A percentile compares a stretch with the other conserved stretches of the same genome.
Conservation (phyloP, 2,329 filamentous ascomycete genomes). For the Penicillium hordei region DNA sequence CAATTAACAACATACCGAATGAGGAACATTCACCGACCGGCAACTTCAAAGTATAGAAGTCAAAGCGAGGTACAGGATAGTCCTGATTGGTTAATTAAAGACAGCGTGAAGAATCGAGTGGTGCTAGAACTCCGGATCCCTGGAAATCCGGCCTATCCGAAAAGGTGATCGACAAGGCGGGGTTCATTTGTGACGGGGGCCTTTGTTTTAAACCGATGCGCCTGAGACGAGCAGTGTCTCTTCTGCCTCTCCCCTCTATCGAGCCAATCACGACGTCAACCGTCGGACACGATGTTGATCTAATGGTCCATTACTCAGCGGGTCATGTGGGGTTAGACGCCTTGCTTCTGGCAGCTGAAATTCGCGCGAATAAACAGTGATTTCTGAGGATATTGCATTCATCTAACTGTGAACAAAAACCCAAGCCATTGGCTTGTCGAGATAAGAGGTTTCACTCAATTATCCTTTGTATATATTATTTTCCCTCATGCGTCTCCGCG, state of each 20-base stretch:
- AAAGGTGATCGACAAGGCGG: conserved; percentile 16
- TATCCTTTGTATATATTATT: neutral
- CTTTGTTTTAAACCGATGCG: neutral
- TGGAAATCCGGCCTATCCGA: conserved; percentile 1
- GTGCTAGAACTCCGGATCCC: conserved; percentile 4
- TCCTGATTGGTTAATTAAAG: conserved; percentile 7
- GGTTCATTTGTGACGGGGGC: neutral
- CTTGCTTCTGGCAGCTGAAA: neutral
- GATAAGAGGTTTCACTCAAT: neutral
- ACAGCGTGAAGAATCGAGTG: conserved; percentile 22
- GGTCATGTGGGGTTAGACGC: neutral
- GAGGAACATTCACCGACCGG: conserved; percentile 20
- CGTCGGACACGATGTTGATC: conserved; percentile 16
- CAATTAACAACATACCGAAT: conserved; percentile 8
- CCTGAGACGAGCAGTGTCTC: neutral
- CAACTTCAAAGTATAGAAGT: neutral
- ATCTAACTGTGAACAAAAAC: too few relatives aligned
- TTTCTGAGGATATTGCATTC: too few relatives aligned
- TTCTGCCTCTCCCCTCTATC: conserved; percentile 3
- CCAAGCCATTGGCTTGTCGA: neutral
- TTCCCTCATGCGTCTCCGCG: neutral
- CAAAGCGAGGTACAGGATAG: neutral
- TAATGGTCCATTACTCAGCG: neutral
- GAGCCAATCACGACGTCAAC: conserved; percentile 13
- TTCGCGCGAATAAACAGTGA: neutral